Percentiles rank a stretch among this genome's conserved stretches.
These are phyloP conservation scores for Schizosaccharomyces octosporus DNA, from an alignment of 805 yeast species.

Conservation along the genomic window DNA sequence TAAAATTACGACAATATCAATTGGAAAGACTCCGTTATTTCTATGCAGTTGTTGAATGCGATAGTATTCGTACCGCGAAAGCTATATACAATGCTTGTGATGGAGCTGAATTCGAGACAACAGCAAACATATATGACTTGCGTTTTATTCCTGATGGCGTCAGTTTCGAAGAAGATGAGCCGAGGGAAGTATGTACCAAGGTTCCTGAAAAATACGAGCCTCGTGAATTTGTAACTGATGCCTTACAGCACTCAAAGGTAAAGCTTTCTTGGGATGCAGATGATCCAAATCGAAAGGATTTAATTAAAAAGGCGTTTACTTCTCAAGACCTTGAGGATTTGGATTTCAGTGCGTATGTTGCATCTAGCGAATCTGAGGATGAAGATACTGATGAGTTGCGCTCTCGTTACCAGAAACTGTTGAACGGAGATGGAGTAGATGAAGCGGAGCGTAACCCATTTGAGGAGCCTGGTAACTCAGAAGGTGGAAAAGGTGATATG, in stretches of 20 bases:
- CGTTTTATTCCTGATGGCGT: slow-evolving; percentile 83
- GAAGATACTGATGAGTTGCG: slow-evolving; percentile 14
- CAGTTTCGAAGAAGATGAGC: slow-evolving; percentile 47
- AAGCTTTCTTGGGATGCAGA: slow-evolving; percentile 97
- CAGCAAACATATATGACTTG: slow-evolving; percentile 80
- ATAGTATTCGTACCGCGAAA: slow-evolving; percentile 43
- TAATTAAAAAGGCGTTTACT: slow-evolving; percentile 59
- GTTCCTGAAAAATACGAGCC: slow-evolving; percentile 68
- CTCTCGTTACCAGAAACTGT: slow-evolving; percentile 35
- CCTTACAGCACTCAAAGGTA: slow-evolving; percentile 86
- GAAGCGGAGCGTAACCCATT: not conserved
- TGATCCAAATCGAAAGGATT: slow-evolving; percentile 59
- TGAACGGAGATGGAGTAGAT: slow-evolving; percentile 10
- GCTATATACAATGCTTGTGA: slow-evolving; percentile 68
- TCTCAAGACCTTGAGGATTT: slow-evolving; percentile 43
- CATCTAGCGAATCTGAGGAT: slow-evolving; percentile 40
- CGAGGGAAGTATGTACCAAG: slow-evolving; percentile 46
- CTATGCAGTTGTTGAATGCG: slow-evolving; percentile 77
- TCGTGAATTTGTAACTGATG: slow-evolving; percentile 65
- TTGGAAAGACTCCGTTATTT: slow-evolving; percentile 77
- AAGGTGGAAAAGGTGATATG: slow-evolving; percentile 49
- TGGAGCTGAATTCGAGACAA: slow-evolving; percentile 85
- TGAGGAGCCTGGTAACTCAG: not conserved
- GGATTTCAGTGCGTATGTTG: slow-evolving; percentile 77
- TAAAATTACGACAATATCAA: slow-evolving; percentile 68